Evolutionary conservation across 768 basidiomycete species (phyloP), one percentile per base, ranked within the genome.

Genomic region (Russula emetica): DNA sequence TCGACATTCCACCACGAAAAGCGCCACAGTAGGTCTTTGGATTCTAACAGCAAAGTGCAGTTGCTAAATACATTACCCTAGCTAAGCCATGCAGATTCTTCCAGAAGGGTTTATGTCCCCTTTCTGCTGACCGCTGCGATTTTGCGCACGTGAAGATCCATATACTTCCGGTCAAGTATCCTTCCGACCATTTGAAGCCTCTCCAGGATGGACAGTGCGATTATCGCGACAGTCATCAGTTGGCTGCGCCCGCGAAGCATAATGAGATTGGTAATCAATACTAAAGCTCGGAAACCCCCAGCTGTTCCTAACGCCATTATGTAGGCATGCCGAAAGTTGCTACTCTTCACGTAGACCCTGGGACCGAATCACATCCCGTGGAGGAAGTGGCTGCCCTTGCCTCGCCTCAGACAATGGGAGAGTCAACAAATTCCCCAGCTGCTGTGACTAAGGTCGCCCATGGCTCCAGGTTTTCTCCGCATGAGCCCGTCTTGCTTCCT

Each of bases 41-140:
- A 28, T 47, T 14, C 38, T 40, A 34, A 28, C 18, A 18, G 18
- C 28, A 11, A 24, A 20, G 18, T 24, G 1, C 16, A 30, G 6
- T 18, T 47, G 8, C n/a, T 50, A 7, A 53, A 38, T 3, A 34
- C 24, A 32, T 45, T 8, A 22, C 42, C 52, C 32, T 57, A 68
- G 67, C 66, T 7, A 68, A 66, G 45, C 66, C 58, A 1, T 68
- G 67, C 45, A 61, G 66, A 44, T 63, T 67, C 56, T 68, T 63
- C 16, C 67, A 68, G 55, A 62, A 55, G 45, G 67, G 59, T 16
- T 32, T 18, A 18, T 68, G 67, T 36, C 52, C 66, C 14, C 67
- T 68, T 28, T 60, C 67, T 50, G 66, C 65, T 22, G 67, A 67
- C 20, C 66, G 51, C 22, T 68, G 67, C 44, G 62, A 67, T 52